Evolutionary conservation across 169 alveolate genomes (phyloP).

Genomic region (Plasmodium ovale): DNA sequence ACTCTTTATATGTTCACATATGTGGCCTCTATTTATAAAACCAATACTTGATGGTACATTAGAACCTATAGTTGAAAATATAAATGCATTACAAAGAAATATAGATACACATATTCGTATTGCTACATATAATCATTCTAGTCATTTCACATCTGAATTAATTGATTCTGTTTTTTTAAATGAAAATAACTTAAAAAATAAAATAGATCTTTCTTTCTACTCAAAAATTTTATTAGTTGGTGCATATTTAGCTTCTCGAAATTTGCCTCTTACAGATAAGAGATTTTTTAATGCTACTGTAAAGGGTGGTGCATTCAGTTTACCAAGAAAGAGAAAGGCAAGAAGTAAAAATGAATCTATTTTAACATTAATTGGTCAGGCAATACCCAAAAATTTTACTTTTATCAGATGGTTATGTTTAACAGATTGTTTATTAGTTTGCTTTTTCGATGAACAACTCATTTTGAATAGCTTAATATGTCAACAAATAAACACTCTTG

Average conservation of each 20-base stretch:
- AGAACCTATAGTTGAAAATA: slow-evolving; percentile 78
- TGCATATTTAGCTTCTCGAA: slow-evolving; percentile 73
- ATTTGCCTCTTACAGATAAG: slow-evolving; percentile 69
- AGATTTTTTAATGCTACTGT: slow-evolving; percentile 76
- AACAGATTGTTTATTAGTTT: slow-evolving; percentile 74
- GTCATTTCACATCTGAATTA: slow-evolving; percentile 75
- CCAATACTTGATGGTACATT: slow-evolving; percentile 69
- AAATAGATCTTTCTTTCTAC: slow-evolving; percentile 73
- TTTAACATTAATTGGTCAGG: slow-evolving; percentile 68
- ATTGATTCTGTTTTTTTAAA: slow-evolving; percentile 74
- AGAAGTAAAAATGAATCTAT: slow-evolving; percentile 69
- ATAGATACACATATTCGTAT: slow-evolving; percentile 75
- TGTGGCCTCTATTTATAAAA: slow-evolving; percentile 75
- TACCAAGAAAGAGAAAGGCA: slow-evolving; percentile 71
- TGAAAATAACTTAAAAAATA: slow-evolving; percentile 70
- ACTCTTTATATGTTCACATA: slow-evolving; percentile 62
- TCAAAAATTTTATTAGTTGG: slow-evolving; percentile 70
- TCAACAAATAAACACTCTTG: slow-evolving; percentile 64
- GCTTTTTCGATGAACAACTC: slow-evolving; percentile 70
- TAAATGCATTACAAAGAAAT: slow-evolving; percentile 75
- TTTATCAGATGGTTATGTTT: slow-evolving; percentile 77
- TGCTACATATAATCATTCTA: slow-evolving; percentile 76
- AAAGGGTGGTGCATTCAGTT: slow-evolving; percentile 73
- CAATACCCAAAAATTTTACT: slow-evolving; percentile 75
- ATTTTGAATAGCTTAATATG: slow-evolving; percentile 68